Base-by-base conservation (phyloP, 2,329 filamentous ascomycete genomes). In the Atkinsonella hypoxylon region DNA sequence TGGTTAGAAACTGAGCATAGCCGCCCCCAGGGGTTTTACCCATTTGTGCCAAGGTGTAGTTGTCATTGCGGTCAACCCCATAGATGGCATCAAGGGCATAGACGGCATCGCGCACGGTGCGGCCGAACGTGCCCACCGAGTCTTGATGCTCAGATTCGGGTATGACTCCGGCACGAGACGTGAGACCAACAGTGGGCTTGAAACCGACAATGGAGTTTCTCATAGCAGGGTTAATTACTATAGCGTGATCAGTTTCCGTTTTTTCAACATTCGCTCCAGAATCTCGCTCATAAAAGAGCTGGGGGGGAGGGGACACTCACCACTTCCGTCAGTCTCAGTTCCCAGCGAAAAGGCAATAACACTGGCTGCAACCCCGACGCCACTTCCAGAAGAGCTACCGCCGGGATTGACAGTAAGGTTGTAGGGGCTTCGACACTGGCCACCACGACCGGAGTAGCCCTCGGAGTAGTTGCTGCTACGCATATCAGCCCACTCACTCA, bases 401-500 rank as follows among this genome's bases (percentile, higher is more conserved):
- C 83, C 83, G 0, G 85, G 83, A 58, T 79, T 83, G 7, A 78
- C 67, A 0, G 81, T 82, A 17, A 87, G 65, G 59, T 89, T 86
- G 59, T 88, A 89, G 0, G 85, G 72, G 57, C 73, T 82, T 45
- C 81, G 70, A 45, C 72, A 72, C 64, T 87, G 83, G 0, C 82
- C 83, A 20, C 82, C 82, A 7, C 82, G 71, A 4, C 68, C 75
- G 40, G 78, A 82, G 60, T 81, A 87, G 2, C 83, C 84, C 62
- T 85, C 81, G 0, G 79, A 83, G 61, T 85, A 84, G 58, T 79
- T 75, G 57, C 74, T 83, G 55, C 72, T 77, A 36, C 84, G 74
- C 81, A 87, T 85, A 53, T 82, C 78, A 0, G 85, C 85, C 84
- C 85, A 89, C 62, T 90, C 85, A 54, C 77, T 82, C 49, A 89